Base-by-base conservation (phyloP, 768 basidiomycete genomes). In the Mycena metata region DNA sequence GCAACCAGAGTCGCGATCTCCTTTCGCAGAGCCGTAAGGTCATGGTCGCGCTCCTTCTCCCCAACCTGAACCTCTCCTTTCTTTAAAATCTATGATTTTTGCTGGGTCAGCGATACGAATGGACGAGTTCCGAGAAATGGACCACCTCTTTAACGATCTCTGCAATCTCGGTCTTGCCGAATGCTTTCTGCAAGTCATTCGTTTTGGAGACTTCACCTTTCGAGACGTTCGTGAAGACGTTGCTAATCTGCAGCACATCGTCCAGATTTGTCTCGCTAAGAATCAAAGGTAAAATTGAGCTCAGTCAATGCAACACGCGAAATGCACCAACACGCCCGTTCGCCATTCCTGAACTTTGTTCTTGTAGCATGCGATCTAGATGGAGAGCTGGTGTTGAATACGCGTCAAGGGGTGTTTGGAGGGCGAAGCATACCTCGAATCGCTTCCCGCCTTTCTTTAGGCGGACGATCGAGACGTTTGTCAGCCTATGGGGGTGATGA, bases 261-360 rank as follows among this genome's bases (percentile, higher is more conserved):
- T 97, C 95, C 36, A 99, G 81, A 81, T 93, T 91, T 35, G 93
- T 95, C 84, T 99, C 96, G 30, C 94, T 96, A 74, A 9, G 36
- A 55, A 41, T 55, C 39, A 15, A 39, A 10, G 9, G 11, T n/a
- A 39, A 39, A 11, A 39, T 39, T 39, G 11, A 39, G 39, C 39
- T 39, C 39, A 15, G 39, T 10, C 39, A 23, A 36, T 49, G 5
- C 63, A 16, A 58, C 35, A 24, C 12, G 49, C 39, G 35, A 11
- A 36, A 35, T 30, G 41, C 41, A 50, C 91, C 77, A 79, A 95
- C 91, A 97, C 93, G 69, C 96, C 96, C 65, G 88, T 95, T 66
- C 98, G 84, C 89, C 91, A 99, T 78, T 98, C 96, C 73, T 96
- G 95, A 30, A 99, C 98, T 81, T 98, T 98, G 81, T 99, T 99